Base-by-base conservation (phyloP, 1,284 basidiomycete species). In the Vanrija sp. region DNA sequence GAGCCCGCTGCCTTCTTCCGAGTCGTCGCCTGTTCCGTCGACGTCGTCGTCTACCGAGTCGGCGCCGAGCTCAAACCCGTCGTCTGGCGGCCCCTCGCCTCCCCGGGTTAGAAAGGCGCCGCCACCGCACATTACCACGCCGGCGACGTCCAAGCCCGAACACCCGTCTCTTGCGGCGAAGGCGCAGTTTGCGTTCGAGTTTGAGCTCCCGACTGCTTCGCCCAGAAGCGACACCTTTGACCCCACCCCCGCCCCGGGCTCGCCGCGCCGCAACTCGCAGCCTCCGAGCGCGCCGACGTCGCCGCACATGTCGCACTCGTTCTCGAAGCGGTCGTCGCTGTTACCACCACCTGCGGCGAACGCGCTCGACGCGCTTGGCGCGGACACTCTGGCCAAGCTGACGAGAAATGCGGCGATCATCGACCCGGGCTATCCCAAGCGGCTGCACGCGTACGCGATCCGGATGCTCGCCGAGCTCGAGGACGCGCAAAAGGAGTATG, bases 401-500 rank as follows among this genome's bases (percentile, higher is more conserved):
- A 34, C 34, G 34, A 34, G 34, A 34, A 34, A 34, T 12, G 34
- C 34, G 9, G 44, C 21, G 16, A n/a, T 21, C 21, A 44, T 56
- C 49, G 68, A 71, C 25, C 58, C 59, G 25, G 71, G 70, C 7
- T 72, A 74, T 52, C 67, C 69, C 29, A 58, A 52, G 51, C 68
- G 65, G 38, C 64, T 78, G 26, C 80, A 81, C 56, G 76, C 76
- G 40, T 81, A 81, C 62, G 78, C 78, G 6, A 71, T 79, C 18
- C 64, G 78, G 38, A 78, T 78, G 61, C 62, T 81, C 57, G 70
- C 76, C 23, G 80, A 81, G 62, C 68, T 80, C 39, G 80, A 80
- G 64, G 77, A 79, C 60, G 76, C 77, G 38, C 69, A 78, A 58
- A 75, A 75, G 61, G 78, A 79, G 69, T 76, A 76, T 55, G 74